phyloP scores from a whole-genome alignment of 805 yeast genomes.

The Pichia californica region DNA sequence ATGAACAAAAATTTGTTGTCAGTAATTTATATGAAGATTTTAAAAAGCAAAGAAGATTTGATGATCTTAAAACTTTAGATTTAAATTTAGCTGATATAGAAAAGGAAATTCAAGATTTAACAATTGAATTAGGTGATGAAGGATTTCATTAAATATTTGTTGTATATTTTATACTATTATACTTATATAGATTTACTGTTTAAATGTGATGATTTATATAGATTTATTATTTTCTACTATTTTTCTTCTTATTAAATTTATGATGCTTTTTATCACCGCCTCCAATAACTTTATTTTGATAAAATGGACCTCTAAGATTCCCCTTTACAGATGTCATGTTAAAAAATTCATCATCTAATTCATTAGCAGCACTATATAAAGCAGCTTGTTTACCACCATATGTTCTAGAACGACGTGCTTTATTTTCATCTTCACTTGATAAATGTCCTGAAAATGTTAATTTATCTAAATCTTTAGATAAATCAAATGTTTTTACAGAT shows the following conservation, averaged over 20 bases:
- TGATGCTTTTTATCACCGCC: slow-evolving; percentile 76
- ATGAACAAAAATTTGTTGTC: slow-evolving; percentile 75
- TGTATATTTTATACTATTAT: too few species aligned
- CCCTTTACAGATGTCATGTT: slow-evolving; percentile 60
- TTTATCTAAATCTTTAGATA: slow-evolving; percentile 61
- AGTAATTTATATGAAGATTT: slow-evolving; percentile 56
- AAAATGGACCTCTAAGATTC: slow-evolving; percentile 66
- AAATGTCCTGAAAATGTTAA: slow-evolving; percentile 78
- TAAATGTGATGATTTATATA: too few species aligned
- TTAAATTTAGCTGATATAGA: slow-evolving; percentile 53
- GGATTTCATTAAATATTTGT: slow-evolving; percentile 14
- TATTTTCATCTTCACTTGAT: slow-evolving; percentile 40
- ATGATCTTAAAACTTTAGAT: slow-evolving; percentile 59
- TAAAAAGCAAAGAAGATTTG: slow-evolving; percentile 65
- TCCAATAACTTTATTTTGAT: slow-evolving; percentile 42
- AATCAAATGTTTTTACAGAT: slow-evolving; percentile 45
- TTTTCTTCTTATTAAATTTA: slow-evolving; percentile 34
- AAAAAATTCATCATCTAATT: slow-evolving; percentile 83
- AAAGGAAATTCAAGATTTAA: slow-evolving; percentile 40
- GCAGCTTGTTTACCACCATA: slow-evolving; percentile 85
- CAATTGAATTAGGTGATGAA: slow-evolving; percentile 51
- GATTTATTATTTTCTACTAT: slow-evolving; percentile 4
- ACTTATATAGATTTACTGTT: too few species aligned
- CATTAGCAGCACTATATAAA: slow-evolving; percentile 68
- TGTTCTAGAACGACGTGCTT: slow-evolving; percentile 38